Conservation (phyloP, 2,329 filamentous ascomycete genomes). For the Phaeosphaeriaceae sp. region DNA sequence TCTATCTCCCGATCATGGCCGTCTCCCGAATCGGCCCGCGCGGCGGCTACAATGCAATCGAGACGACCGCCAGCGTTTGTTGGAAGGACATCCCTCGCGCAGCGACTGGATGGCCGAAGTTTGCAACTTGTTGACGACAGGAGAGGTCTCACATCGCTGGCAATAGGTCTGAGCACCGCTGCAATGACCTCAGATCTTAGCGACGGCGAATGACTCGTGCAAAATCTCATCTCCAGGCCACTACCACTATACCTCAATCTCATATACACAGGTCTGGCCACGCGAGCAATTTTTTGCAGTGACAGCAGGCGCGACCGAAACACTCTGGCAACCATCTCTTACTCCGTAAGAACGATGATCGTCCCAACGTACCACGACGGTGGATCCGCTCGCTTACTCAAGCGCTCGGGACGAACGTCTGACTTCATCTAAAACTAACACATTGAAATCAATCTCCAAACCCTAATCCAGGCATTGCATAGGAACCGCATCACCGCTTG, state of each 20-base stretch:
- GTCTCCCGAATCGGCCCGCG: slow-evolving; percentile 24
- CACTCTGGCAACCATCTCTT: not conserved
- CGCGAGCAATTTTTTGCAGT: not conserved
- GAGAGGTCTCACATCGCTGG: not conserved
- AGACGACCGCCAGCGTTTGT: not conserved
- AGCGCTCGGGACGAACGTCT: slow-evolving; percentile 14
- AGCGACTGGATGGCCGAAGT: slow-evolving; percentile 3
- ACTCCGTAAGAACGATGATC: slow-evolving; percentile 2
- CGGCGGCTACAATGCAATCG: slow-evolving; percentile 11
- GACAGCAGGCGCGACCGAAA: not conserved
- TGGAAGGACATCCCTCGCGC: slow-evolving; percentile 17
- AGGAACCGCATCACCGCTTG: not conserved
- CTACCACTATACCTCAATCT: not conserved
- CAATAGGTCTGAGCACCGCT: not conserved
- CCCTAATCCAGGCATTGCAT: slow-evolving; percentile 7
- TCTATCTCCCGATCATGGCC: slow-evolving; percentile 25
- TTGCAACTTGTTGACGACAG: not conserved
- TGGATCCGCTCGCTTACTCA: slow-evolving; percentile 21
- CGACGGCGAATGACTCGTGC: not conserved
- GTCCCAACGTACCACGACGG: slow-evolving; percentile 3
- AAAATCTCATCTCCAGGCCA: not conserved
- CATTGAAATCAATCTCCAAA: slow-evolving; percentile 14
- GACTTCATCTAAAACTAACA: slow-evolving; percentile 21
- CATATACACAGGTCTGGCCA: not conserved
- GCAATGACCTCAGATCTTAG: slow-evolving; percentile 5